These are phyloP conservation scores for Scheffersomyces titani DNA, from an alignment of 1,139 yeast species.

Conservation along the genomic window DNA sequence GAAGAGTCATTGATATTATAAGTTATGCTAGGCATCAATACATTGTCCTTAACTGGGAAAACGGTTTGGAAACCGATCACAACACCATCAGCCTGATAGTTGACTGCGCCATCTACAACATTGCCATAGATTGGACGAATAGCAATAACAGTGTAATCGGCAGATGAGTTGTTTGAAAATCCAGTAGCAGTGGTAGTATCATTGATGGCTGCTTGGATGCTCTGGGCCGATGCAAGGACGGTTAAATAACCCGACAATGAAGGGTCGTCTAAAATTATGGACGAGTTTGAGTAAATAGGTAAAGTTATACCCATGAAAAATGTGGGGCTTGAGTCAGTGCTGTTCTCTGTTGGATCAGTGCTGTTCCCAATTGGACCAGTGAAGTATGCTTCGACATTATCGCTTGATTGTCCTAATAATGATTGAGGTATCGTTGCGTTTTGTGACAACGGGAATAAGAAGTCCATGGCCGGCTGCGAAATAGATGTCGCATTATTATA, in stretches of 20 bases:
- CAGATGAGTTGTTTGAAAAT: conserved; percentile 5
- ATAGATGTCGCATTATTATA: conserved; percentile 31
- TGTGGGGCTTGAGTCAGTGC: conserved; percentile 22
- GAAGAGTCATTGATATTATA: conserved; percentile 32
- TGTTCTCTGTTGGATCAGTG: conserved; percentile 28
- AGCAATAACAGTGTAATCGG: conserved; percentile 36
- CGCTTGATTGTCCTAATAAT: conserved; percentile 14
- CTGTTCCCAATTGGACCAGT: conserved; percentile 60
- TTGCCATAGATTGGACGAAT: conserved; percentile 30
- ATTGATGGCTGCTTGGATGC: conserved; percentile 51
- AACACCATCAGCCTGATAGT: conserved; percentile 2
- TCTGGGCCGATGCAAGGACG: conserved; percentile 59
- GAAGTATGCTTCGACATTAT: conserved; percentile 42
- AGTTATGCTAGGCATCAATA: conserved; percentile 21
- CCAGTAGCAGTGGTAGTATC: conserved; percentile 46
- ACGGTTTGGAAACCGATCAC: conserved; percentile 37
- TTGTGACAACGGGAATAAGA: conserved; percentile 55
- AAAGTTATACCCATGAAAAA: conserved; percentile 61
- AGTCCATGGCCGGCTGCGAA: conserved; percentile 31
- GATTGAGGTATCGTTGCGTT: conserved; percentile 45
- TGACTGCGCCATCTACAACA: conserved; percentile 11
- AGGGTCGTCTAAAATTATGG: conserved; percentile 62
- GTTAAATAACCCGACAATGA: conserved; percentile 73
- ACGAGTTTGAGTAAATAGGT: conserved; percentile 72
- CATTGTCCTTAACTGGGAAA: conserved; percentile 30